Evolutionary conservation across 345 rosid species (phyloP).

Genomic region (Syzygium aromaticum): DNA sequence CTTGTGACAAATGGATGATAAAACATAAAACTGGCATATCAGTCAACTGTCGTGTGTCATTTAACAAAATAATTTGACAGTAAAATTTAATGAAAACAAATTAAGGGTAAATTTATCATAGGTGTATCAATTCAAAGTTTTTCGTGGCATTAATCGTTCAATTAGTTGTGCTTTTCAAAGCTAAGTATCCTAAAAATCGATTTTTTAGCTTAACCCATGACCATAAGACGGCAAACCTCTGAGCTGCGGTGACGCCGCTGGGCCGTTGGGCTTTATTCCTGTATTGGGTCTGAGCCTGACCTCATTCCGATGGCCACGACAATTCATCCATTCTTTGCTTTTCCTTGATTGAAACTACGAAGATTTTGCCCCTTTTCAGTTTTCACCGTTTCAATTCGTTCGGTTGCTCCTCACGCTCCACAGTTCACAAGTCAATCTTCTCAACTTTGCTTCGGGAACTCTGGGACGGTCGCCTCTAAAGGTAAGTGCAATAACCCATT

Average conservation of each 20-base stretch:
- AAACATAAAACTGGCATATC: too few relatives aligned
- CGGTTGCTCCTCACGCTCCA: not conserved
- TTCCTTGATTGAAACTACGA: not conserved
- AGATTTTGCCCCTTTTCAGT: not conserved
- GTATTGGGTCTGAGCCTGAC: not conserved
- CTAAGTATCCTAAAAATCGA: not conserved
- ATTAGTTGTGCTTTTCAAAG: not conserved
- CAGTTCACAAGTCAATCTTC: not conserved
- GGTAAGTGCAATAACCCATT: not conserved
- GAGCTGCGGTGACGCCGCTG: not conserved
- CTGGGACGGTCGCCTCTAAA: not conserved
- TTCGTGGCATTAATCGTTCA: not conserved
- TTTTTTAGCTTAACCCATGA: not conserved
- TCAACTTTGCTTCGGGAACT: not conserved
- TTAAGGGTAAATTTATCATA: too few relatives aligned
- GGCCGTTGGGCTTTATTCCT: not conserved
- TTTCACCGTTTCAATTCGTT: not conserved
- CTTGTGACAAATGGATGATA: too few relatives aligned
- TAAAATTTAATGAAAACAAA: too few relatives aligned
- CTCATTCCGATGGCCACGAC: not conserved
- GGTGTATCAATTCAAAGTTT: too few relatives aligned
- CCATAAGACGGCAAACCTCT: not conserved
- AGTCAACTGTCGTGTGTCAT: too few relatives aligned
- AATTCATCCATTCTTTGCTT: not conserved
- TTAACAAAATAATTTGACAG: too few relatives aligned